phyloP scores from a whole-genome alignment of 1,284 basidiomycete species.

The Ceratobasidium sp. region DNA sequence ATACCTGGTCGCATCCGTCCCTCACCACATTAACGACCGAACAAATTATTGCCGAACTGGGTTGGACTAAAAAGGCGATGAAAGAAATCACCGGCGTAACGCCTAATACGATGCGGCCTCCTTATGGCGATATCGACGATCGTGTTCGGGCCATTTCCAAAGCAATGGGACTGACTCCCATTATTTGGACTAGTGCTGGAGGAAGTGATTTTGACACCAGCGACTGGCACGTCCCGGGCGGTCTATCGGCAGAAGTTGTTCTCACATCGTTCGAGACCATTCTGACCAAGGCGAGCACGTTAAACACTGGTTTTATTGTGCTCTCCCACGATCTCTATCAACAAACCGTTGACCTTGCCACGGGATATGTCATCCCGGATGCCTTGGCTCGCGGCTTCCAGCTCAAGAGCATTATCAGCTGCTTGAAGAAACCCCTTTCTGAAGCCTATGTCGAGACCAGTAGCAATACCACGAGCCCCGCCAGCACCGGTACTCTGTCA shows the following conservation, averaged over 20 bases:
- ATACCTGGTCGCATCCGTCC: slow-evolving; percentile 70
- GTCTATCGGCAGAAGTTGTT: neutral
- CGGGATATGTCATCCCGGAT: slow-evolving; percentile 72
- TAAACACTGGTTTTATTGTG: slow-evolving; percentile 69
- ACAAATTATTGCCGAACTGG: slow-evolving; percentile 85
- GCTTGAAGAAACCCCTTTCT: slow-evolving; percentile 1
- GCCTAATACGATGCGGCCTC: slow-evolving; percentile 69
- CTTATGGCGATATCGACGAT: slow-evolving; percentile 76
- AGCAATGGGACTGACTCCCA: slow-evolving; percentile 70
- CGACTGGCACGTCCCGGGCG: slow-evolving; percentile 51
- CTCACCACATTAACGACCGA: slow-evolving; percentile 82
- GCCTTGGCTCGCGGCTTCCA: slow-evolving; percentile 54
- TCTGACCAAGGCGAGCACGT: slow-evolving; percentile 58
- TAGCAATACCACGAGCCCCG: slow-evolving; percentile 18
- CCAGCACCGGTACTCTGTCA: slow-evolving; percentile 5
- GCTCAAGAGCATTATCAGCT: slow-evolving; percentile 45
- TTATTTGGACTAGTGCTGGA: slow-evolving; percentile 72
- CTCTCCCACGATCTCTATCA: slow-evolving; percentile 67
- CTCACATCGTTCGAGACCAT: slow-evolving; percentile 53
- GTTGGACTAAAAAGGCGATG: slow-evolving; percentile 86
- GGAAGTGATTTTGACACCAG: slow-evolving; percentile 64
- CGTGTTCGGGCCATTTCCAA: slow-evolving; percentile 79
- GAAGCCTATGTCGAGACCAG: slow-evolving; percentile 23
- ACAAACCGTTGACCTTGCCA: slow-evolving; percentile 71
- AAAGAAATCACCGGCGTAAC: slow-evolving; percentile 76